Evolutionary conservation across 2,329 filamentous ascomycete species (phyloP).

Genomic region (Colletotrichum tropicale): DNA sequence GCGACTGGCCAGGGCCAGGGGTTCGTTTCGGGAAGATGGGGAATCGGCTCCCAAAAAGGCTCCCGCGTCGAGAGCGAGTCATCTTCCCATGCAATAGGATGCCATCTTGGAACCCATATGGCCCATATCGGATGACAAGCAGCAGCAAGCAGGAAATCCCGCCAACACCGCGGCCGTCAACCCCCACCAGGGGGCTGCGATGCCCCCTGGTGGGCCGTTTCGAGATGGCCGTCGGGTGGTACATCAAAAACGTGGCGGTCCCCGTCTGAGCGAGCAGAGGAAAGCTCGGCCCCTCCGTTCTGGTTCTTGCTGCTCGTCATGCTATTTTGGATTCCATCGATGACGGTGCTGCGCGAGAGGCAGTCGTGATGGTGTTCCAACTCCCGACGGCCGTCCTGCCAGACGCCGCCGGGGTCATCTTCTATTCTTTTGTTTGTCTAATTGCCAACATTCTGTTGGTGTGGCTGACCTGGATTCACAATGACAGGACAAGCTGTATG

Average conservation of each 20-base stretch:
- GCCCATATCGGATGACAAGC: constrained; percentile 1
- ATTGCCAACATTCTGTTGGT: constrained; percentile 6
- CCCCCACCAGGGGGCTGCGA: constrained; percentile 3
- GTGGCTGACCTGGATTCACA: constrained; percentile 17
- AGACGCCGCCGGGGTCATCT: constrained; percentile 6
- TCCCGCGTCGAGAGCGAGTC: not conserved
- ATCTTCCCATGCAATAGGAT: not conserved
- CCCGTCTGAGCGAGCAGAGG: not conserved
- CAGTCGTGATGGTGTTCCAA: constrained; percentile 17
- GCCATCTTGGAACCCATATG: not conserved
- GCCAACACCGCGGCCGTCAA: not conserved
- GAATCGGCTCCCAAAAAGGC: not conserved
- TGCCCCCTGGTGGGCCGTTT: not conserved
- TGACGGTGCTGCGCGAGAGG: not conserved
- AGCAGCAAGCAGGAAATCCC: not conserved
- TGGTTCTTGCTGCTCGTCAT: not conserved
- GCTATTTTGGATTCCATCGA: not conserved
- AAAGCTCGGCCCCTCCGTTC: not conserved
- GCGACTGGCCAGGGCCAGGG: not conserved
- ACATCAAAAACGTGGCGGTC: constrained; percentile 5
- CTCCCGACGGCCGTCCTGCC: constrained; percentile 11
- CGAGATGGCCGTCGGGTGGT: not conserved
- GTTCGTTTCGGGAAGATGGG: constrained; percentile 15
- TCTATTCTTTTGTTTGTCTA: constrained; percentile 12
- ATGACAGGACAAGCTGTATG: constrained; percentile 16